These are phyloP conservation scores for Retiboletus flavoniger DNA, from an alignment of 1,284 basidiomycete genomes.

Conservation along the genomic window DNA sequence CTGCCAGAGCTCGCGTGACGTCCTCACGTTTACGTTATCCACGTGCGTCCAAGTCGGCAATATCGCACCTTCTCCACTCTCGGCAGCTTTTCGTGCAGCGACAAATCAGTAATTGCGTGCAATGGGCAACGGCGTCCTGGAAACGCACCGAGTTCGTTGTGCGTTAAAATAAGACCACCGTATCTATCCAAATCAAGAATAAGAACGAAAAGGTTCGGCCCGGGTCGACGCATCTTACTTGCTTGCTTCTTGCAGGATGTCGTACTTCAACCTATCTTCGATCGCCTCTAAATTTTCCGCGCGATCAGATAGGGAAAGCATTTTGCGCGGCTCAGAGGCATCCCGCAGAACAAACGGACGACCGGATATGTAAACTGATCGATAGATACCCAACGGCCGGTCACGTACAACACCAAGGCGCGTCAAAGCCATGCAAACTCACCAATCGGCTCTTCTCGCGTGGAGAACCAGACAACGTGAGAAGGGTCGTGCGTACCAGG, in stretches of 20 bases:
- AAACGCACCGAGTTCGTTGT: slow-evolving; percentile 77
- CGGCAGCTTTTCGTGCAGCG: slow-evolving; percentile 45
- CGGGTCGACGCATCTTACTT: slow-evolving; percentile 45
- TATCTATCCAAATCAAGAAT: slow-evolving; percentile 48
- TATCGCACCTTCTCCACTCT: slow-evolving; percentile 77
- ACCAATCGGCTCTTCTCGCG: slow-evolving; percentile 82
- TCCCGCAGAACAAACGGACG: slow-evolving; percentile 97
- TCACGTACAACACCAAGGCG: not conserved
- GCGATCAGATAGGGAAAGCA: slow-evolving; percentile 84
- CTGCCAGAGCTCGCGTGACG: slow-evolving; percentile 86
- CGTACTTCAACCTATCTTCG: slow-evolving; percentile 86
- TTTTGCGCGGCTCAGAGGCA: slow-evolving; percentile 79
- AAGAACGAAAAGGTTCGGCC: not conserved
- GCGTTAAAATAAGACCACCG: slow-evolving; percentile 90
- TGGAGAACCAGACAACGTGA: slow-evolving; percentile 82
- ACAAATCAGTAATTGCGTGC: slow-evolving; percentile 5
- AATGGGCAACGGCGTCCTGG: not conserved
- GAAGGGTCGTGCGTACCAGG: slow-evolving; percentile 62
- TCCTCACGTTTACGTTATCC: slow-evolving; percentile 81
- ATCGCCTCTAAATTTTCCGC: slow-evolving; percentile 96
- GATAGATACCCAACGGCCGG: not conserved
- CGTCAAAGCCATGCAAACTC: slow-evolving; percentile 25
- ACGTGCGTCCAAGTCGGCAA: slow-evolving; percentile 95
- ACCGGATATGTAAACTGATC: slow-evolving; percentile 81
- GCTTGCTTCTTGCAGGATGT: slow-evolving; percentile 88